Percentiles rank a stretch among this genome's conserved stretches.
These are phyloP conservation scores for Stevia rebaudiana DNA, from an alignment of 140 eudicot species.

Conservation along the genomic window DNA sequence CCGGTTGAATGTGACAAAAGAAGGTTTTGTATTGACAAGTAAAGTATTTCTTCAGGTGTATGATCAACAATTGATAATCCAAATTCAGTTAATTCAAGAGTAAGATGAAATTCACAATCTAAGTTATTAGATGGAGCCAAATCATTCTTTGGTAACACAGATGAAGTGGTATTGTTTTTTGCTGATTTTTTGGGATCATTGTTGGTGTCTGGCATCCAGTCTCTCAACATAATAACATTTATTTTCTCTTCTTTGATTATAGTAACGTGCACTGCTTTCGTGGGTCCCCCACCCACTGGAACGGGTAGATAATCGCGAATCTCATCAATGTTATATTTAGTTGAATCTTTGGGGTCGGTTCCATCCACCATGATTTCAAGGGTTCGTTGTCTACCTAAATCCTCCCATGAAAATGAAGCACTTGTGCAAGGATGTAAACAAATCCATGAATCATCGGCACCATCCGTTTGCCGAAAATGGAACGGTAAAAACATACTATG, in stretches of 20 bases:
- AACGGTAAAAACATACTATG: conserved; percentile 73
- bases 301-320: conserved; percentile 68
- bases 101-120: conserved; percentile 75
- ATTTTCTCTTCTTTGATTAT: conserved; percentile 75
- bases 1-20: conserved; percentile 82
- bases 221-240: conserved; percentile 75
- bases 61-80: conserved; percentile 92
- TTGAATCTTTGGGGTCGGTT: conserved; percentile 41
- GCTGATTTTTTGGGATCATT: conserved; percentile 10
- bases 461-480: conserved; percentile 79
- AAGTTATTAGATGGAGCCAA: conserved; percentile 32
- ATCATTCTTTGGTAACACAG: conserved; percentile 28
- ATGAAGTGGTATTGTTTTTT: conserved; percentile 28
- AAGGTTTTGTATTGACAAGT: conserved; percentile 76
- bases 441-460: conserved; percentile 69
- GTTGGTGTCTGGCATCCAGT: conserved; percentile 69
- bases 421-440: conserved; percentile 70
- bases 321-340: conserved; percentile 73
- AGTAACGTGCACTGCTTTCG: conserved; percentile 63
- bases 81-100: conserved; percentile 78
- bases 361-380: conserved; percentile 68
- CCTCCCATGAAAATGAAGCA: conserved; percentile 90
- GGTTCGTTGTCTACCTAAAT: conserved; percentile 73
- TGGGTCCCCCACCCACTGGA: conserved; percentile 52
- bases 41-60: conserved; percentile 97